Percentiles rank a stretch among this genome's conserved stretches.
Evolutionary conservation across 1,284 basidiomycete genomes (phyloP).

Genomic region (Athelia sp.): DNA sequence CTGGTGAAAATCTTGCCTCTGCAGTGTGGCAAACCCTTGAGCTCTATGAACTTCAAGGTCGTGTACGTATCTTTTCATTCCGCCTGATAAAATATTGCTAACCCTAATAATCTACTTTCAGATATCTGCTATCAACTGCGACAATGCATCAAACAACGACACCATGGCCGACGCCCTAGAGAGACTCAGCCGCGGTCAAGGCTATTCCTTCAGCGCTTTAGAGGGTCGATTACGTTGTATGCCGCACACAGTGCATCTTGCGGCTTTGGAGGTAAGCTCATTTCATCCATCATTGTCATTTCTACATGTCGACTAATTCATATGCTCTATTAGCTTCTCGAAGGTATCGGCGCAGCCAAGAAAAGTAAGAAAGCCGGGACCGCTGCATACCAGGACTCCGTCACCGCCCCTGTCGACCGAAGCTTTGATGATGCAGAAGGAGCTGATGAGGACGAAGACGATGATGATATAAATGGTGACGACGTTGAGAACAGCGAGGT

Average conservation of each 20-base stretch:
- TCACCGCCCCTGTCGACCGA: not conserved
- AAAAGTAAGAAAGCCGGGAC: not conserved
- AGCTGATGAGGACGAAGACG: not conserved
- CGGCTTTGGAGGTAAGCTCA: slow-evolving; percentile 20
- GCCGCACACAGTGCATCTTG: slow-evolving; percentile 25
- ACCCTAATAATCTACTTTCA: not conserved
- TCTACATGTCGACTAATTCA: not conserved
- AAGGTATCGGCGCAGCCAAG: not conserved
- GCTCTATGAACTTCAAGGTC: slow-evolving; percentile 14
- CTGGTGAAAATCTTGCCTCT: slow-evolving; percentile 26
- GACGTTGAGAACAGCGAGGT: not conserved
- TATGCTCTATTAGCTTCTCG: not conserved
- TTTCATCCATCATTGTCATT: not conserved
- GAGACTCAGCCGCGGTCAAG: not conserved
- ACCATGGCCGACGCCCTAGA: slow-evolving; percentile 16
- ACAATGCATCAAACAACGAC: slow-evolving; percentile 26
- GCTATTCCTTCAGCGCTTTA: slow-evolving; percentile 7
- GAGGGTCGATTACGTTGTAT: slow-evolving; percentile 18
- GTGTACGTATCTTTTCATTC: slow-evolving; percentile 8
- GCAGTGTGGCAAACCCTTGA: slow-evolving; percentile 23
- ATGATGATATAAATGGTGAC: not conserved
- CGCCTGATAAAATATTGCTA: not conserved
- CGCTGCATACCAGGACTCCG: not conserved
- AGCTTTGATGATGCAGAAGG: not conserved
- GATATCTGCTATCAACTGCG: slow-evolving; percentile 19